phyloP scores from a whole-genome alignment of 2,329 filamentous ascomycete genomes.

The Phaeophleospora eucalypticola region DNA sequence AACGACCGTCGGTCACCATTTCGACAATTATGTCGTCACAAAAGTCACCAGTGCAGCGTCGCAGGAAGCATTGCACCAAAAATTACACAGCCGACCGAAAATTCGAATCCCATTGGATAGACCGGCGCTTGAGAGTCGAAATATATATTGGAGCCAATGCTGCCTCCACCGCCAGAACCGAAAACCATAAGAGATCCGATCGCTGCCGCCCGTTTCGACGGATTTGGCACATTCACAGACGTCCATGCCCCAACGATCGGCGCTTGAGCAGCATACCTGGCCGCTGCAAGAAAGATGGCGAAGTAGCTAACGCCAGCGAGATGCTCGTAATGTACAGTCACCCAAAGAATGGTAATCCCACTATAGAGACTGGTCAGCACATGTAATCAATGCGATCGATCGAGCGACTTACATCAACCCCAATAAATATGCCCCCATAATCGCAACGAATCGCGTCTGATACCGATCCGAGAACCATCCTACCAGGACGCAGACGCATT shows the following conservation, averaged over 20 bases:
- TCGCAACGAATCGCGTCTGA: constrained; percentile 6
- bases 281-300: constrained; percentile 10
- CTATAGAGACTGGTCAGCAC: neutral
- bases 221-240: constrained; percentile 10
- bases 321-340: constrained; percentile 2
- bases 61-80: constrained; percentile 9
- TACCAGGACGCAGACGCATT: constrained; percentile 5
- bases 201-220: constrained; percentile 9
- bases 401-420: constrained; percentile 5
- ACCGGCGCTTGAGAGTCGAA: constrained; percentile 7
- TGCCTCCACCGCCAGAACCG: constrained; percentile 7
- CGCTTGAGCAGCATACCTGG: constrained; percentile 8
- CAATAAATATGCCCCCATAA: constrained; percentile 4
- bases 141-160: constrained; percentile 12
- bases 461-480: constrained; percentile 10
- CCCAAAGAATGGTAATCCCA: constrained; percentile 5
- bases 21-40: neutral
- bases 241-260: constrained; percentile 9
- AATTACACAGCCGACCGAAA: constrained; percentile 8
- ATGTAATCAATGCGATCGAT: neutral
- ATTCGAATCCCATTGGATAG: constrained; percentile 8
- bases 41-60: constrained; percentile 7
- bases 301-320: constrained; percentile 8
- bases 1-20: too few relatives aligned
- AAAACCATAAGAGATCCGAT: constrained; percentile 10